Evolutionary conservation across 1,284 basidiomycete species (phyloP).

Genomic region (Cryptococcus jaspeensis): DNA sequence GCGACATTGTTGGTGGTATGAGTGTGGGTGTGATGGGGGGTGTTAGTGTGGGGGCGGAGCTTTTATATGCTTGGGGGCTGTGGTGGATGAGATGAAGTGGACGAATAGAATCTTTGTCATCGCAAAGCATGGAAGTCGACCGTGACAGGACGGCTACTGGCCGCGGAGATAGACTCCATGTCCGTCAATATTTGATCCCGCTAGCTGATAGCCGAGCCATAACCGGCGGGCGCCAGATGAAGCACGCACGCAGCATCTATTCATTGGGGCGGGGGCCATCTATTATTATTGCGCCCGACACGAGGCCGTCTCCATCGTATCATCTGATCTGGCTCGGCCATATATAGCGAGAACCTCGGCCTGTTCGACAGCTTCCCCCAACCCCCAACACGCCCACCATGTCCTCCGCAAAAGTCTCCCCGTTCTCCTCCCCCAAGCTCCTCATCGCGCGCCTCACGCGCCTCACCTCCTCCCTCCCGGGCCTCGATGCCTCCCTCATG

Average conservation of each 20-base stretch:
- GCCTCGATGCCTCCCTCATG: conserved; percentile 48
- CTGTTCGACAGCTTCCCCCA: no score
- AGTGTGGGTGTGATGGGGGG: background rate
- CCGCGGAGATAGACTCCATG: no score
- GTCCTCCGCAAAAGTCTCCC: conserved; percentile 1
- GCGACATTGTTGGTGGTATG: conserved; percentile 3
- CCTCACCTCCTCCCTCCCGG: conserved; percentile 35
- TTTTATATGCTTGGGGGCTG: background rate
- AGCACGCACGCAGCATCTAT: no score
- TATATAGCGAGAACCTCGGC: no score
- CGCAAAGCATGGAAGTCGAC: background rate
- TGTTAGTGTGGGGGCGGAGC: background rate
- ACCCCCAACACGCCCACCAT: background rate
- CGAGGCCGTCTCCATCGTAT: no score
- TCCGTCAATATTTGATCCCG: no score
- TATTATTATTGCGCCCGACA: no score
- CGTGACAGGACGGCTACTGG: no score
- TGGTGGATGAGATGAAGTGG: background rate
- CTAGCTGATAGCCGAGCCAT: background rate
- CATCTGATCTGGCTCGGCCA: no score
- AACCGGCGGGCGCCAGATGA: background rate
- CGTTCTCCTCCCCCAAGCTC: conserved; percentile 4
- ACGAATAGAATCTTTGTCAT: conserved; percentile 17
- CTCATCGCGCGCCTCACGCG: conserved; percentile 32
- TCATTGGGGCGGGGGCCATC: no score